phyloP scores from a whole-genome alignment of 495 filamentous ascomycete genomes.

The Neurospora sp. region DNA sequence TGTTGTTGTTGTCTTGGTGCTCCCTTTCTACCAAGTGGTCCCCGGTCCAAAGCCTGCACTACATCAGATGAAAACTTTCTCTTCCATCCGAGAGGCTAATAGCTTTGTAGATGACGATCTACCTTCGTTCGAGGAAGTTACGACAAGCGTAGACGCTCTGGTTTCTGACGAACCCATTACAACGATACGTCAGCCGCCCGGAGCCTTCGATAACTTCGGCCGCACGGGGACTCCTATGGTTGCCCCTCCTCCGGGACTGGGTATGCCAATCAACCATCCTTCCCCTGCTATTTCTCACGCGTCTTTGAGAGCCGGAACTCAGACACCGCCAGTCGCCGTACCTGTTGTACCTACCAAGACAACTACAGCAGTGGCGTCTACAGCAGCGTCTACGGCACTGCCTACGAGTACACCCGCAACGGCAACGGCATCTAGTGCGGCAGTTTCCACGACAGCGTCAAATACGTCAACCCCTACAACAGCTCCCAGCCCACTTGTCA shows the following conservation, averaged over 20 bases:
- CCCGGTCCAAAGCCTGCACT: slow-evolving; percentile 1
- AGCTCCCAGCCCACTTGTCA: slow-evolving; percentile 7
- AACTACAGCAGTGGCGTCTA: background rate
- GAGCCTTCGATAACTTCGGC: slow-evolving; percentile 36
- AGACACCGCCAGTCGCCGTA: slow-evolving; percentile 14
- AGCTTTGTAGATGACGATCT: slow-evolving; percentile 37
- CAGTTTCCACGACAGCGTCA: background rate
- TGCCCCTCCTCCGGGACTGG: slow-evolving; percentile 50
- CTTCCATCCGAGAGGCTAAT: slow-evolving; percentile 27
- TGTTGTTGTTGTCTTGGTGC: slow-evolving; percentile 9
- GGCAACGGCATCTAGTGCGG: background rate
- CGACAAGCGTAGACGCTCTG: slow-evolving; percentile 45
- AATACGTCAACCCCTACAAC: background rate
- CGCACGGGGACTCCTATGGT: slow-evolving; percentile 47
- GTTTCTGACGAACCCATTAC: slow-evolving; percentile 39
- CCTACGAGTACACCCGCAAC: background rate
- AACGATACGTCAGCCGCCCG: slow-evolving; percentile 16
- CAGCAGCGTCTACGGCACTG: background rate
- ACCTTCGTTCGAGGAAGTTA: slow-evolving; percentile 40
- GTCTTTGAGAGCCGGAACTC: slow-evolving; percentile 9
- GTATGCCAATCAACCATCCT: slow-evolving; percentile 44
- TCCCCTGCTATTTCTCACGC: slow-evolving; percentile 22
- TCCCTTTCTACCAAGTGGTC: slow-evolving; percentile 13
- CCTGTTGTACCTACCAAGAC: slow-evolving; percentile 14
- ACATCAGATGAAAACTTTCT: slow-evolving; percentile 15